These are phyloP conservation scores for Candida cerambycidarum DNA, from an alignment of 805 yeast genomes.

Conservation along the genomic window DNA sequence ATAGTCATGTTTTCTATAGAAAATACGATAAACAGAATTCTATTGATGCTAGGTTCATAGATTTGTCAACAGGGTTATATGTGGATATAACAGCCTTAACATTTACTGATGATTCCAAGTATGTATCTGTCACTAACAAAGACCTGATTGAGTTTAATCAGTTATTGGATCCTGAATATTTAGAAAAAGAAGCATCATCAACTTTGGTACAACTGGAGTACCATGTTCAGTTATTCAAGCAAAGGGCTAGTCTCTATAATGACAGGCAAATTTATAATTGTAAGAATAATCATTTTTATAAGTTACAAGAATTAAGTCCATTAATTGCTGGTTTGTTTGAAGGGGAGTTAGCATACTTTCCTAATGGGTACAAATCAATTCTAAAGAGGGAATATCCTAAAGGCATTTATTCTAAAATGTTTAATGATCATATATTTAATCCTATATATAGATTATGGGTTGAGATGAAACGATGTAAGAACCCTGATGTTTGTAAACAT, in stretches of 20 bases:
- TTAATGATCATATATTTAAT: slow-evolving; percentile 24
- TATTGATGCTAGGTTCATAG: slow-evolving; percentile 53
- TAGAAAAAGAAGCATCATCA: slow-evolving; percentile 17
- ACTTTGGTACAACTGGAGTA: slow-evolving; percentile 18
- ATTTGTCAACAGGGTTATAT: slow-evolving; percentile 56
- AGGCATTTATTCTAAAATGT: slow-evolving; percentile 17
- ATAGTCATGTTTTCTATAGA: slow-evolving; percentile 29
- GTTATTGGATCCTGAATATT: slow-evolving; percentile 26
- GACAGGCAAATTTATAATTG: slow-evolving; percentile 40
- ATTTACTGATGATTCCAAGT: slow-evolving; percentile 15
- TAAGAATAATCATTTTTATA: slow-evolving; percentile 57
- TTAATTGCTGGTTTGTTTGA: slow-evolving; percentile 51
- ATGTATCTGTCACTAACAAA: slow-evolving; percentile 11
- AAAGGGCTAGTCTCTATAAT: slow-evolving; percentile 21
- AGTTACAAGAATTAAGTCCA: slow-evolving; percentile 50
- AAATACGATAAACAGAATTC: slow-evolving; percentile 23
- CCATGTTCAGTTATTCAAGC: slow-evolving; percentile 8
- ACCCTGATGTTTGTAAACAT: slow-evolving; percentile 28
- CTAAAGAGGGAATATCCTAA: slow-evolving; percentile 20
- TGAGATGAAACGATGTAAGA: slow-evolving; percentile 21
- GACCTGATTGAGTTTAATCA: slow-evolving; percentile 23
- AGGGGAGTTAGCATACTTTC: slow-evolving; percentile 37
- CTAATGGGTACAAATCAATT: slow-evolving; percentile 17
- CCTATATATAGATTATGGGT: slow-evolving; percentile 33
- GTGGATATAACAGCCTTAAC: slow-evolving; percentile 53